phyloP scores from a whole-genome alignment of 805 yeast genomes.

The Nakazawaea ambrosiae region DNA sequence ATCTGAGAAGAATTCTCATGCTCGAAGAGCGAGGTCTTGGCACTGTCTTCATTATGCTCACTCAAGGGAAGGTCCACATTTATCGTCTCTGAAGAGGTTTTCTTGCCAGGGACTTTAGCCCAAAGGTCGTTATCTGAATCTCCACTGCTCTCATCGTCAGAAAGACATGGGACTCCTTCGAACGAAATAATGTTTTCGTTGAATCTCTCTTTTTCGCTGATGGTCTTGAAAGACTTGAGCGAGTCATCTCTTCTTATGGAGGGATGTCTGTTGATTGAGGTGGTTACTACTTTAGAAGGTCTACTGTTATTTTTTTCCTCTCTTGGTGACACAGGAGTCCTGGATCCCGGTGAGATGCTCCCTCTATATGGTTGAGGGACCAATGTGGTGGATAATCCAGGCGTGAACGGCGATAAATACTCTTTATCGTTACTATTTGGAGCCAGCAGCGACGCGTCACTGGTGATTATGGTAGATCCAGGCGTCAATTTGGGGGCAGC shows the following conservation, averaged over 20 bases:
- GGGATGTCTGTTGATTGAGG: neutral
- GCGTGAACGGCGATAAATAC: constrained; percentile 30
- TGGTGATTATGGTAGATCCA: no score
- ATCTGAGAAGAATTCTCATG: constrained; percentile 11
- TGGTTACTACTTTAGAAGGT: neutral
- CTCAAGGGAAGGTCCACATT: constrained; percentile 1
- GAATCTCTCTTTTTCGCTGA: constrained; percentile 44
- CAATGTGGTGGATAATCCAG: constrained; percentile 33
- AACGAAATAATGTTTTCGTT: constrained; percentile 68
- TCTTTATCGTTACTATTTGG: constrained; percentile 10
- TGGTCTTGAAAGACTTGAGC: constrained; percentile 5
- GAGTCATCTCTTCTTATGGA: constrained; percentile 11
- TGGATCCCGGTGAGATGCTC: constrained; percentile 18
- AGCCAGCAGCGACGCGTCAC: neutral
- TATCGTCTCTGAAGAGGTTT: constrained; percentile 8
- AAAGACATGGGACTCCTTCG: constrained; percentile 58
- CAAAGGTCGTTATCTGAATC: constrained; percentile 53
- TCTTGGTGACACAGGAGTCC: constrained; percentile 21
- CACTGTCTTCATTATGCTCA: constrained; percentile 1
- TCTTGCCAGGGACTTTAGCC: constrained; percentile 39
- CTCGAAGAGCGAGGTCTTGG: neutral
- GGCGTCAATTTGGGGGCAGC: no score
- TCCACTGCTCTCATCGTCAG: constrained; percentile 25
- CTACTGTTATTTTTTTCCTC: neutral
- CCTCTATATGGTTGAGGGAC: constrained; percentile 36